Percentiles rank a stretch among this genome's conserved stretches.
Conservation (phyloP, 2,329 filamentous ascomycete species). For the Colletotrichum sp. region DNA sequence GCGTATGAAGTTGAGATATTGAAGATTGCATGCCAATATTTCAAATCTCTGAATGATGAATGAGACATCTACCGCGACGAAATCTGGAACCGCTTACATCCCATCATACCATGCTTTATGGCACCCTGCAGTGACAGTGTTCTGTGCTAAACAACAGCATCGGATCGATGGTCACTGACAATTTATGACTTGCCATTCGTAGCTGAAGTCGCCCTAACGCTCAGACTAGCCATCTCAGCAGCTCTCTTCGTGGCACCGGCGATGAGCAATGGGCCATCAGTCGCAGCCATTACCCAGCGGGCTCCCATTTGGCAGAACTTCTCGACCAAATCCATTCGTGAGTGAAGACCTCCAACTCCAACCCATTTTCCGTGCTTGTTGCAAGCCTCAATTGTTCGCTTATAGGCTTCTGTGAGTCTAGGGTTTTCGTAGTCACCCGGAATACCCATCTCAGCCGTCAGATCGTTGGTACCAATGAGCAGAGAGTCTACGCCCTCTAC, state of each 20-base stretch:
- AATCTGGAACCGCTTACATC: background rate
- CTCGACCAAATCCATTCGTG: constrained; percentile 42
- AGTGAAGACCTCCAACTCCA: constrained; percentile 44
- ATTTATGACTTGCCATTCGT: constrained; percentile 5
- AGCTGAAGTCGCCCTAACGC: background rate
- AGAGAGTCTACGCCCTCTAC: constrained; percentile 44
- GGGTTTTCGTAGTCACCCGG: constrained; percentile 44
- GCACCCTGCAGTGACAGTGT: background rate
- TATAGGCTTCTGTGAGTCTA: constrained; percentile 27
- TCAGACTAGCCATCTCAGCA: constrained; percentile 27
- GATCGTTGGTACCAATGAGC: constrained; percentile 48
- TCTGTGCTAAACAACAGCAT: background rate
- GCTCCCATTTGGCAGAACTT: constrained; percentile 36
- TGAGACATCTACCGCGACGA: background rate
- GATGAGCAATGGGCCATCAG: constrained; percentile 30
- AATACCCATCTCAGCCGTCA: constrained; percentile 47
- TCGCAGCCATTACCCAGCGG: constrained; percentile 30
- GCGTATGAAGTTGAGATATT: background rate
- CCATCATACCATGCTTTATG: background rate
- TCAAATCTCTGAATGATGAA: background rate
- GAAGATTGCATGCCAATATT: background rate
- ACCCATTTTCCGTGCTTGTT: constrained; percentile 42
- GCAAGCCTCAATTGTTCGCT: constrained; percentile 40
- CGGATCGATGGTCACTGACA: background rate
- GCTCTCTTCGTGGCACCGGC: constrained; percentile 29